Percentiles rank a stretch among this genome's conserved stretches.
These are phyloP conservation scores for Clitocybe nebularis DNA, from an alignment of 1,284 basidiomycete genomes.

Conservation along the genomic window DNA sequence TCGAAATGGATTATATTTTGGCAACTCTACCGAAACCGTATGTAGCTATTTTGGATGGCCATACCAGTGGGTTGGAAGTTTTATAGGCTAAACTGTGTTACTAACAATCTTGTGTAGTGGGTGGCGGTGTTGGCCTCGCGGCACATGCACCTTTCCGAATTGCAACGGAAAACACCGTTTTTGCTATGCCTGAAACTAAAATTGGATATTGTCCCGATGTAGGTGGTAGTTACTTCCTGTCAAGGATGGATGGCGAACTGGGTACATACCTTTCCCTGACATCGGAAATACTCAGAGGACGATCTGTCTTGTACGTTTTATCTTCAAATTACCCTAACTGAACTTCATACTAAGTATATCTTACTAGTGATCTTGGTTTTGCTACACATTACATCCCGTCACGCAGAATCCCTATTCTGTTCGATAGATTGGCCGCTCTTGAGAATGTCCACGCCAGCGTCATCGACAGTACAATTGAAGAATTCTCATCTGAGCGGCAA, in stretches of 20 bases:
- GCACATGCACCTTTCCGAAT: constrained; percentile 90
- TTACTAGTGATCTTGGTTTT: constrained; percentile 75
- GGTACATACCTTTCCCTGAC: constrained; percentile 96
- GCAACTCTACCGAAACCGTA: constrained; percentile 84
- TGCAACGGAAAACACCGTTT: constrained; percentile 88
- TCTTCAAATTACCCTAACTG: too few species aligned
- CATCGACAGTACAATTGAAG: constrained; percentile 62
- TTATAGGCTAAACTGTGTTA: constrained; percentile 4
- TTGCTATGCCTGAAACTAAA: constrained; percentile 98
- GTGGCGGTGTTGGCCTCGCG: constrained; percentile 91
- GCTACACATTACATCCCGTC: constrained; percentile 90
- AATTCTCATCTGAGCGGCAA: constrained; percentile 57
- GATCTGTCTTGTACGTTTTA: constrained; percentile 72
- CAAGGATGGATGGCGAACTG: constrained; percentile 86
- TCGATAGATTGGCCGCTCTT: constrained; percentile 57
- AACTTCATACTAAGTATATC: constrained; percentile 10
- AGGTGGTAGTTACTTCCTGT: constrained; percentile 87
- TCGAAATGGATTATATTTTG: constrained; percentile 85
- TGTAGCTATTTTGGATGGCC: constrained; percentile 86
- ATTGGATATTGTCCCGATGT: constrained; percentile 92
- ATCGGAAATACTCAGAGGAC: constrained; percentile 67
- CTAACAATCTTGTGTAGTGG: constrained; percentile 58
- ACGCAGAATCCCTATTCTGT: constrained; percentile 65
- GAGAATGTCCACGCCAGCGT: constrained; percentile 43
- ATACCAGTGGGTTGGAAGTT: constrained; percentile 67